Evolutionary conservation across 2,329 filamentous ascomycete genomes (phyloP).

Genomic region (Lachnellula cervina): DNA sequence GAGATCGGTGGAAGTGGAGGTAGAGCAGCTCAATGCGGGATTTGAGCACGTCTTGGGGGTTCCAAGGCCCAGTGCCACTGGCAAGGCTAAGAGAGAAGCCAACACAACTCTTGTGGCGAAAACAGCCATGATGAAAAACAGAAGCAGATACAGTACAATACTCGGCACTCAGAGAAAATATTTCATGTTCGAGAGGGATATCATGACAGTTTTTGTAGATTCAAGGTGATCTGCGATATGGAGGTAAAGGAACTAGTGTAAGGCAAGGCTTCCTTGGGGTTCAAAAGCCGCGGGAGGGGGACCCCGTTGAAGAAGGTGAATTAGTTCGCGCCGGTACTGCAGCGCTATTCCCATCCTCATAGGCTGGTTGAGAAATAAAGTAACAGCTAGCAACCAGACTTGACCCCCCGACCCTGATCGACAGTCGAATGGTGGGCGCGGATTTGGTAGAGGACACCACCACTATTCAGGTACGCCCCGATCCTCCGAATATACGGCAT

Average conservation of each 20-base stretch:
- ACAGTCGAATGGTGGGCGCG: slow-evolving; percentile 15
- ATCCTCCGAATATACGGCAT: neutral
- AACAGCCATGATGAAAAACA: neutral
- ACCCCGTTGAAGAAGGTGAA: slow-evolving; percentile 18
- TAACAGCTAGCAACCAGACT: neutral
- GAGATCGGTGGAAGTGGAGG: slow-evolving; percentile 53
- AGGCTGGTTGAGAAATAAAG: slow-evolving; percentile 8
- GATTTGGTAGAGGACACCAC: slow-evolving; percentile 3
- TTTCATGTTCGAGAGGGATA: neutral
- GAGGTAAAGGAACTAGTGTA: neutral
- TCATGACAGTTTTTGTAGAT: slow-evolving; percentile 1
- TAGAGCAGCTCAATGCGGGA: slow-evolving; percentile 45
- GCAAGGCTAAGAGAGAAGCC: slow-evolving; percentile 7
- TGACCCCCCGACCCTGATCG: slow-evolving; percentile 7
- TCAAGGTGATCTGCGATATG: neutral
- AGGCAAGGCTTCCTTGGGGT: slow-evolving; percentile 12
- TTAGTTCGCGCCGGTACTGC: slow-evolving; percentile 3
- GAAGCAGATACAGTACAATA: neutral
- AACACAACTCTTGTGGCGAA: slow-evolving; percentile 1
- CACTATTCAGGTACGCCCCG: slow-evolving; percentile 13
- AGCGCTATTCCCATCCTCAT: slow-evolving; percentile 8
- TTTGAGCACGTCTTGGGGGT: slow-evolving; percentile 25
- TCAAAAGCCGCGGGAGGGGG: neutral
- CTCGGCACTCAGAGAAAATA: no score
- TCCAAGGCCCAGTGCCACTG: slow-evolving; percentile 15